Percentiles rank a stretch among this genome's conserved stretches.
These are phyloP conservation scores for Podila clonocystis DNA, from an alignment of 192 early-diverging fungal genomes.

Conservation along the genomic window DNA sequence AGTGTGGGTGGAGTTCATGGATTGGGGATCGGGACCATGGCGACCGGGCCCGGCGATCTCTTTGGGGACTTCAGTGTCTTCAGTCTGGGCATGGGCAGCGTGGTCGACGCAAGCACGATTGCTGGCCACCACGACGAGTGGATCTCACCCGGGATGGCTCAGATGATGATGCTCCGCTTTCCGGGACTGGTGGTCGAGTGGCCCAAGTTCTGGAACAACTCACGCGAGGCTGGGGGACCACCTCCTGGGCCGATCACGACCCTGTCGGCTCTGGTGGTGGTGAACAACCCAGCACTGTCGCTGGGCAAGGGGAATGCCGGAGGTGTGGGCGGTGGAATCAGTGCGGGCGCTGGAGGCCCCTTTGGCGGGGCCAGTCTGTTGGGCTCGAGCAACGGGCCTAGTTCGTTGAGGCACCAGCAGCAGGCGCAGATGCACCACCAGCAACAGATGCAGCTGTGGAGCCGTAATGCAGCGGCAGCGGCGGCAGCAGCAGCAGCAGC, in stretches of 20 bases:
- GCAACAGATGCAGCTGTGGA: slow-evolving; percentile 49
- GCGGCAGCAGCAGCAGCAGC: neutral
- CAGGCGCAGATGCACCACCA: slow-evolving; percentile 53
- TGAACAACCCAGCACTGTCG: slow-evolving; percentile 34
- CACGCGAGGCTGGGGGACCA: slow-evolving; percentile 30
- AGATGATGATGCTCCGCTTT: slow-evolving; percentile 53
- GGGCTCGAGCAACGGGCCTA: slow-evolving; percentile 32
- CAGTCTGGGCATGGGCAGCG: slow-evolving; percentile 34
- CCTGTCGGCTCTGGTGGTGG: slow-evolving; percentile 31
- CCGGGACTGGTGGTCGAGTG: slow-evolving; percentile 43
- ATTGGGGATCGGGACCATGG: neutral
- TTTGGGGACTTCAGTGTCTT: slow-evolving; percentile 38
- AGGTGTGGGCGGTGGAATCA: slow-evolving; percentile 26
- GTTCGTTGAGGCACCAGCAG: slow-evolving; percentile 45
- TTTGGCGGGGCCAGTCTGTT: slow-evolving; percentile 39
- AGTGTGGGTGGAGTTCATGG: neutral
- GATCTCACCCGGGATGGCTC: slow-evolving; percentile 47
- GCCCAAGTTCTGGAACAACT: slow-evolving; percentile 51
- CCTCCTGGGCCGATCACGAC: slow-evolving; percentile 47
- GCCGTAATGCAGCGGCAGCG: slow-evolving; percentile 31
- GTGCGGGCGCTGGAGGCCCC: slow-evolving; percentile 40
- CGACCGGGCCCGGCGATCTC: slow-evolving; percentile 1
- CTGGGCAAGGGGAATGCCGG: slow-evolving; percentile 35
- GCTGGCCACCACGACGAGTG: slow-evolving; percentile 40
- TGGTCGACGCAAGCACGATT: slow-evolving; percentile 25